Evolutionary conservation across 1,139 yeast genomes (phyloP).

Genomic region (Debaryomycetaceae sp.): DNA sequence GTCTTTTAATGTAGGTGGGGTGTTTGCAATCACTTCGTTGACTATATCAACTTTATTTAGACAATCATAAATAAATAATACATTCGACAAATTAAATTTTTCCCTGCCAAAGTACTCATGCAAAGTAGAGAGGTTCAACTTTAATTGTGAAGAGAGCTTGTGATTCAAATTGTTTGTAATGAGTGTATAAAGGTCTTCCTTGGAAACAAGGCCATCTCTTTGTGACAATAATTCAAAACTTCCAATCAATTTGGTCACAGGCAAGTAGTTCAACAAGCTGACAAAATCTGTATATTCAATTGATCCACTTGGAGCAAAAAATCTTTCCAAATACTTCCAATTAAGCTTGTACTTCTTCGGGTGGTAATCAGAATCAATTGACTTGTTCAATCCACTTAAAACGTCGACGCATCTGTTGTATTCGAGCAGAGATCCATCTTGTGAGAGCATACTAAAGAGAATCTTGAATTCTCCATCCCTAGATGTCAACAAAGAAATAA

Average conservation of each 20-base stretch:
- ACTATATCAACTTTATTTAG: constrained; percentile 47
- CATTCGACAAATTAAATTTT: constrained; percentile 39
- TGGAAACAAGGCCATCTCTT: constrained; percentile 29
- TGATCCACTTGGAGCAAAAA: constrained; percentile 40
- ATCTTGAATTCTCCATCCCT: constrained; percentile 59
- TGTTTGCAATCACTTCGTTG: constrained; percentile 60
- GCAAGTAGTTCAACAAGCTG: constrained; percentile 41
- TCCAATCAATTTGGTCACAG: constrained; percentile 47
- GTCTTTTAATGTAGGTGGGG: constrained; percentile 45
- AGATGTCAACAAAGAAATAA: constrained; percentile 52
- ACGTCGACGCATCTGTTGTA: constrained; percentile 40
- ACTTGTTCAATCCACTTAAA: constrained; percentile 37
- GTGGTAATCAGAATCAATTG: constrained; percentile 43
- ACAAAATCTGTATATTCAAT: constrained; percentile 41
- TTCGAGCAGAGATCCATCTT: constrained; percentile 22
- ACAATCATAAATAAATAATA: constrained; percentile 42
- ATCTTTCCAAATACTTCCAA: constrained; percentile 43
- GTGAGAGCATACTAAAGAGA: constrained; percentile 48
- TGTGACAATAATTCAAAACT: constrained; percentile 40
- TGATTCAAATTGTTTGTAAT: constrained; percentile 40
- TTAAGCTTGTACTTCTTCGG: constrained; percentile 42
- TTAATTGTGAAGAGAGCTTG: constrained; percentile 39
- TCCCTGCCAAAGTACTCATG: constrained; percentile 37
- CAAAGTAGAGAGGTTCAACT: constrained; percentile 31
- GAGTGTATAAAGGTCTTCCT: constrained; percentile 32